Percentiles rank a stretch among this genome's conserved stretches.
phyloP scores from a whole-genome alignment of 495 filamentous ascomycete genomes.

The Gamarada debralockiae region DNA sequence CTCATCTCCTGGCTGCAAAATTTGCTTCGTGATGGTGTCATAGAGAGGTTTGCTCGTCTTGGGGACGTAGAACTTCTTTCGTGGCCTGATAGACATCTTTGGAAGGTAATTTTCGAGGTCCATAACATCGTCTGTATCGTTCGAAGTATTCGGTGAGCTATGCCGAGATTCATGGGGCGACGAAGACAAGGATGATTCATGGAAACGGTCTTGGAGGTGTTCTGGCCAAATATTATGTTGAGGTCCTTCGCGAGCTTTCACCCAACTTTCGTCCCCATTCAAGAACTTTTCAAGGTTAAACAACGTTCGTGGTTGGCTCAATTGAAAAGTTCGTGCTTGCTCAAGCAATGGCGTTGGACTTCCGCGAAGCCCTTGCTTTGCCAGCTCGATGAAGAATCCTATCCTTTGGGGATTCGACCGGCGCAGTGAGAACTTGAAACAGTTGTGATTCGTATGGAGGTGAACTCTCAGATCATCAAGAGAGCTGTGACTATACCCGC shows the following conservation, averaged over 20 bases:
- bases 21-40: constrained; percentile 44
- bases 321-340: constrained; percentile 27
- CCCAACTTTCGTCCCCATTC: constrained; percentile 39
- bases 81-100: constrained; percentile 16
- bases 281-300: constrained; percentile 37
- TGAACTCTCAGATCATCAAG: constrained; percentile 42
- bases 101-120: constrained; percentile 15
- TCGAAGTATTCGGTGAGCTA: constrained; percentile 26
- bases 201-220: constrained; percentile 10
- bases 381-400: constrained; percentile 18
- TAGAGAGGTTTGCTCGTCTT: constrained; percentile 45
- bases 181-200: constrained; percentile 21
- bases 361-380: neutral
- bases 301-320: constrained; percentile 32
- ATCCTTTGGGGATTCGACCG: constrained; percentile 22
- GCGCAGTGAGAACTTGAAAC: constrained; percentile 42
- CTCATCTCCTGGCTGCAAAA: constrained; percentile 40
- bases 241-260: constrained; percentile 34
- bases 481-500: constrained; percentile 35
- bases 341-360: neutral
- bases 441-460: constrained; percentile 34
- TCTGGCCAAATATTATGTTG: constrained; percentile 28
- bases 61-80: constrained; percentile 37
- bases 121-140: constrained; percentile 13
- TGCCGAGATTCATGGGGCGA: constrained; percentile 22